Conservation (phyloP, 2,329 filamentous ascomycete genomes). For the Cladosporium sphaerospermum region DNA sequence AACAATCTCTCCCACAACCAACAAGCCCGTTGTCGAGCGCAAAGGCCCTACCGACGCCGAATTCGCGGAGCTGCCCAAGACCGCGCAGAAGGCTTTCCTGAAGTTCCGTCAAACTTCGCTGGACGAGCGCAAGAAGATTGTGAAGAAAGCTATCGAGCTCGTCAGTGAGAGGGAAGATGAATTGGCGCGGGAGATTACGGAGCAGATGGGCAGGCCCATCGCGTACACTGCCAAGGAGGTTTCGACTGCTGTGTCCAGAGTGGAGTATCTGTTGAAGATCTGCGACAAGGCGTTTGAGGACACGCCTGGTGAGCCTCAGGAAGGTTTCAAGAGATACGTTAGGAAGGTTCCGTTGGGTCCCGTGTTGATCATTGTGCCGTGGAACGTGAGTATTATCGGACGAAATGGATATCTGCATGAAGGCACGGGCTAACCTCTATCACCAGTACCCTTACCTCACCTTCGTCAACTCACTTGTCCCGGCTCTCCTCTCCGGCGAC, state of each 20-base stretch:
- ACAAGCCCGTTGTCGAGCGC: slow-evolving; percentile 74
- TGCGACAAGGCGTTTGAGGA: slow-evolving; percentile 72
- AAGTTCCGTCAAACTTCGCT: slow-evolving; percentile 71
- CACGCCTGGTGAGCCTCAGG: slow-evolving; percentile 74
- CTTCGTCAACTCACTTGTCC: slow-evolving; percentile 84
- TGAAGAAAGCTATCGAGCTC: slow-evolving; percentile 69
- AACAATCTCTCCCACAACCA: slow-evolving; percentile 87
- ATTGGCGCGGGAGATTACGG: slow-evolving; percentile 76
- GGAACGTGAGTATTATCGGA: slow-evolving; percentile 66
- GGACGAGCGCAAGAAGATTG: slow-evolving; percentile 68
- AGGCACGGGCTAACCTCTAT: background rate
- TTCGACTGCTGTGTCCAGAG: slow-evolving; percentile 74
- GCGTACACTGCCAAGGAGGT: slow-evolving; percentile 80
- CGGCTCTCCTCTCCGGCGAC: slow-evolving; percentile 85
- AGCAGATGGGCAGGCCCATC: slow-evolving; percentile 93
- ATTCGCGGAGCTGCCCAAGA: slow-evolving; percentile 63
- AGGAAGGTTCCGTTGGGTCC: slow-evolving; percentile 82
- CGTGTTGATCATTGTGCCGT: slow-evolving; percentile 84
- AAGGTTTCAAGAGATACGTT: slow-evolving; percentile 86
- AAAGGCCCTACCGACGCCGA: slow-evolving; percentile 66
- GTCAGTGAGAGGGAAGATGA: slow-evolving; percentile 68
- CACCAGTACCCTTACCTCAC: slow-evolving; percentile 86
- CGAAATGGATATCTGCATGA: background rate
- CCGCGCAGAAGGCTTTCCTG: slow-evolving; percentile 68
- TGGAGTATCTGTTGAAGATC: slow-evolving; percentile 79